Evolutionary conservation across 2,329 filamentous ascomycete species (phyloP), one percentile per base, ranked within the genome.

Genomic region (Talaromyces sp.): DNA sequence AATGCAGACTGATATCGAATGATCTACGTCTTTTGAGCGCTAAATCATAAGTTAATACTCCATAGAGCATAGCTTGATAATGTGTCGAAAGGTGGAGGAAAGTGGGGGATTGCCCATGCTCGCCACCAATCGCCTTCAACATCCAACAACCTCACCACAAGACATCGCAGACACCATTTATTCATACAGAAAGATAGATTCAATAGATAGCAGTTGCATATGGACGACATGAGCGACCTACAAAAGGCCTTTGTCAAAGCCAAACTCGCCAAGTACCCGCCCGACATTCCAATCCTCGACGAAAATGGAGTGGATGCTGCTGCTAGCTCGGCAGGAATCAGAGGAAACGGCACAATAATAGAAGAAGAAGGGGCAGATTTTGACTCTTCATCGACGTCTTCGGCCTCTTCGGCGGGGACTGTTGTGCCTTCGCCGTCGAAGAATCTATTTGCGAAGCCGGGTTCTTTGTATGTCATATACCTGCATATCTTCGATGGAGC

Each of bases 401-500:
- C 91, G n/a, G 87, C 90, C 37, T 96, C 92, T 3, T 97, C 92
- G 1, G 91, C 91, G 3, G 91, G 92, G 25, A 97, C 93, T n/a
- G 82, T 97, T 61, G 87, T 91, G 62, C 91, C 92, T 0, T 89
- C 89, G 4, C 83, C 84, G 6, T 87, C 83, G 64, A 84, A 87
- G 65, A 87, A 86, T 62, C 77, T 91, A 40, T 91, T 91, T 75
- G 87, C 87, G 59, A 81, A 87, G 63, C 84, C 86, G 48, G 35
- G 19, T 17, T 81, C 83, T 75, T 81, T 85, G 87, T 89, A 78
- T 68, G 76, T 76, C 57, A 57, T 17, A 25, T 41, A 1, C 11
- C 6, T n/a, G 3, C 2, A 21, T 13, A 22, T 48, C 33, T 39
- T 45, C 31, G 10, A 33, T 31, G 28, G 45, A 11, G 22, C 43